Evolutionary conservation across 495 filamentous ascomycete species (phyloP).

Genomic region (Penicillium flavigenum): DNA sequence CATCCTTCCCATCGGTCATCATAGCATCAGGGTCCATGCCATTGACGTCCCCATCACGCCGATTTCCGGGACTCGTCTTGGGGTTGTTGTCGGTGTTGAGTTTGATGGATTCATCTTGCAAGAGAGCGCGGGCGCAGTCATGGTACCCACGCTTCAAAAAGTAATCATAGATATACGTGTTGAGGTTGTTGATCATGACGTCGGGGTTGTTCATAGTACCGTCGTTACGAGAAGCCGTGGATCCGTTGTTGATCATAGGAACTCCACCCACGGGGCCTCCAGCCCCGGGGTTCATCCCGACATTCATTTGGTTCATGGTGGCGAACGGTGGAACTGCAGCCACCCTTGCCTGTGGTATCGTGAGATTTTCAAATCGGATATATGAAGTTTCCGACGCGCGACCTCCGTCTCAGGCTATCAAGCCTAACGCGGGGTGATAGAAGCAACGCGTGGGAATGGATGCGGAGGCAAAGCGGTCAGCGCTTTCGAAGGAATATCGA

Average conservation of each 20-base stretch:
- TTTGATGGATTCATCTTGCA: slow-evolving; percentile 50
- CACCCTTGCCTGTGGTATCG: slow-evolving; percentile 39
- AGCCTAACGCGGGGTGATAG: slow-evolving; percentile 34
- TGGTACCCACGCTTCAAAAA: slow-evolving; percentile 80
- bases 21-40: slow-evolving; percentile 77
- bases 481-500: slow-evolving; percentile 15
- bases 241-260: slow-evolving; percentile 72
- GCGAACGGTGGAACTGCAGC: slow-evolving; percentile 35
- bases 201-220: slow-evolving; percentile 47
- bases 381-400: slow-evolving; percentile 34
- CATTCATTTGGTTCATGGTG: slow-evolving; percentile 74
- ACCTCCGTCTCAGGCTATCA: slow-evolving; percentile 39
- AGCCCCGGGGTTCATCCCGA: slow-evolving; percentile 61
- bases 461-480: slow-evolving; percentile 21
- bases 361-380: slow-evolving; percentile 28
- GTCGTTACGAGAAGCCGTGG: slow-evolving; percentile 50
- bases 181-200: slow-evolving; percentile 76
- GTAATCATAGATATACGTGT: slow-evolving; percentile 98
- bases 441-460: slow-evolving; percentile 32
- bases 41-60: slow-evolving; percentile 67
- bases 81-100: slow-evolving; percentile 59
- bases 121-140: slow-evolving; percentile 72
- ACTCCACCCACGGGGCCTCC: slow-evolving; percentile 66
- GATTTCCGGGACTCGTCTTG: slow-evolving; percentile 56
- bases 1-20: slow-evolving; percentile 81